Percentiles rank a stretch among this genome's conserved stretches.
phyloP scores from a whole-genome alignment of 2,329 filamentous ascomycete genomes.

The Exophiala oligosperma region DNA sequence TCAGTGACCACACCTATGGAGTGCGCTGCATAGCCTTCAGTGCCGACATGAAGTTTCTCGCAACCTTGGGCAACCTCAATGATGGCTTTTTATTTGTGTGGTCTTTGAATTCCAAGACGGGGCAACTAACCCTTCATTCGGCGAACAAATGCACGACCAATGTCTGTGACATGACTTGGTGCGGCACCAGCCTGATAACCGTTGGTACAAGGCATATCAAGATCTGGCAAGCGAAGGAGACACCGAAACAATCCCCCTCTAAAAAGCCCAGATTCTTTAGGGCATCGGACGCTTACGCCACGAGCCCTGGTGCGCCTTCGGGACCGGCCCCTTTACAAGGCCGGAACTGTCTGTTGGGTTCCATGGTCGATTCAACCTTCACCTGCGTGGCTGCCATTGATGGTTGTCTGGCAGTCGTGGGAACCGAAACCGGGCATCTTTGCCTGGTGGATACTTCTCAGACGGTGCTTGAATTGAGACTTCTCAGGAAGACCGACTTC shows the following conservation, averaged over 20 bases:
- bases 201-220: constrained; percentile 90
- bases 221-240: constrained; percentile 69
- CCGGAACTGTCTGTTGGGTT: constrained; percentile 82
- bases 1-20: constrained; percentile 88
- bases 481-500: constrained; percentile 20
- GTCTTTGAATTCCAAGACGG: constrained; percentile 79
- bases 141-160: constrained; percentile 92
- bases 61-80: constrained; percentile 83
- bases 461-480: constrained; percentile 16
- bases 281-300: constrained; percentile 36
- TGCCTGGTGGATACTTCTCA: constrained; percentile 68
- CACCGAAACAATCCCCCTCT: constrained; percentile 58
- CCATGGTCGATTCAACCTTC: constrained; percentile 80
- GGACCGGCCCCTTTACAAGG: constrained; percentile 73
- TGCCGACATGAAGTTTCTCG: constrained; percentile 78
- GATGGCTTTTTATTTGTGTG: constrained; percentile 94
- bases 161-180: constrained; percentile 85
- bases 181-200: constrained; percentile 80
- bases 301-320: constrained; percentile 61
- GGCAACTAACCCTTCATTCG: constrained; percentile 73
- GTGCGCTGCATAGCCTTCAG: constrained; percentile 90
- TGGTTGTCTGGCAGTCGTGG: constrained; percentile 74
- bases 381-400: constrained; percentile 73
- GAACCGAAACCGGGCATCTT: constrained; percentile 85
- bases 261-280: constrained; percentile 58